Base-by-base conservation (phyloP, 2,329 filamentous ascomycete species). In the Trichoderma atrobrunneum region DNA sequence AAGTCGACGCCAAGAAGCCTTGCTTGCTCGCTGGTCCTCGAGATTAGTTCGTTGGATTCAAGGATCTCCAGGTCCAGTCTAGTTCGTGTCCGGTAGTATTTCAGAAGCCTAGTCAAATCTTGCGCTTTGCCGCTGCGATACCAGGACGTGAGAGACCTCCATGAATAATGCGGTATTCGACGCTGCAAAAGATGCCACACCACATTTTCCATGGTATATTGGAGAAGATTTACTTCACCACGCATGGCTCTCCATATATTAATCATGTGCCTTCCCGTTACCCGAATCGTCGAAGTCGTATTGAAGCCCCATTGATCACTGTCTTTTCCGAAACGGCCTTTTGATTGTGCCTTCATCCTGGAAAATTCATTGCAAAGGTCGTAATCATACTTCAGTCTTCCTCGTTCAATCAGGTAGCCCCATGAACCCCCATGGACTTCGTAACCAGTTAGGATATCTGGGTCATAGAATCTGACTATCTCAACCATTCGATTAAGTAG, bases 161-260 rank as follows among this genome's bases (percentile, higher is more conserved):
- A 93, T 2, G 91, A 86, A 79, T 97, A 98, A 79, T 97, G 94
- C 7, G 96, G 96, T 64, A 98, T 92, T 3, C 95, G 90, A 36
- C 90, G 90, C 76, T 97, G 94, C 2, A 99, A 86, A 1, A 98
- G 81, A 81, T 98, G 94, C 84, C 97, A 98, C 0, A 90, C 93
- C 5, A 98, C 93, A 77, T 97, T 98, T 81, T 98, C 96, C 89
- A 98, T 92, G 0, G 93, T 97, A 79, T 99, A 98, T 79, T 98
- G 95, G 12, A 97, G 86, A 32, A 99, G 84, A 76, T 95, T 97
- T 32, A 99, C 83, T 81, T 98, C 95, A n/a, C 91, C 89, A 72
- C 94, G 89, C 95, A 99, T 98, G 0, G 95, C 94, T 76, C 95
- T 89, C 94, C 96, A 98, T 60, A 98, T 92, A 76, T 98, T 98